Conservation (phyloP, 1,139 yeast species). For the Oligophagozyma castellii region DNA sequence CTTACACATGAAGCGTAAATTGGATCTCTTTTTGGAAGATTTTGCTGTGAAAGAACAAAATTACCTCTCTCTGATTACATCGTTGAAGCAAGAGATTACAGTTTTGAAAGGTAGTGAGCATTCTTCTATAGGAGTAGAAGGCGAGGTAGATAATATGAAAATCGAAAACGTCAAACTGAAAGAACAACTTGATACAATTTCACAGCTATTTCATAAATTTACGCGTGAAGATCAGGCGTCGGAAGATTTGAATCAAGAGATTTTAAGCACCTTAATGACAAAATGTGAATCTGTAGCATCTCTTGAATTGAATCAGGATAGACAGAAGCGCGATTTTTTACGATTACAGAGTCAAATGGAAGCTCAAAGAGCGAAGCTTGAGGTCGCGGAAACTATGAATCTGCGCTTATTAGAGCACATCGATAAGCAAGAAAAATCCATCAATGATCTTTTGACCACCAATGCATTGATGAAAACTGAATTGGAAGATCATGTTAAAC, state of each 20-base stretch:
- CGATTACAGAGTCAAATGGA: constrained; percentile 7
- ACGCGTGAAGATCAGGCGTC: constrained; percentile 1
- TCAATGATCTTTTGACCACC: constrained; percentile 7
- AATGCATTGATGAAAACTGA: constrained; percentile 10
- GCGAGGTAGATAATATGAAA: too few species aligned
- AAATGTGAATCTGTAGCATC: constrained; percentile 15
- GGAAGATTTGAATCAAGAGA: constrained; percentile 3
- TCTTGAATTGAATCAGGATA: constrained; percentile 12
- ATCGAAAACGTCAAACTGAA: constrained; percentile 35
- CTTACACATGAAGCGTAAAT: constrained; percentile 42
- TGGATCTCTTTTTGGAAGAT: constrained; percentile 32
- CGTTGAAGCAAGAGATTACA: not conserved
- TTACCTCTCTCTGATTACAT: constrained; percentile 33
- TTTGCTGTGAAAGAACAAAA: constrained; percentile 37
- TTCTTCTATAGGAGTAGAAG: constrained; percentile 30
- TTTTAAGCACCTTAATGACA: constrained; percentile 10
- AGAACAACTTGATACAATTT: constrained; percentile 29
- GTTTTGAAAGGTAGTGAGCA: too few species aligned
- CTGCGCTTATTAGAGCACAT: constrained; percentile 11
- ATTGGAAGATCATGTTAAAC: constrained; percentile 6
- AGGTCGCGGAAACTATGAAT: constrained; percentile 12
- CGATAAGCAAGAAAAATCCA: constrained; percentile 9
- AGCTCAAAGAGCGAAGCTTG: constrained; percentile 4
- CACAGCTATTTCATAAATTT: constrained; percentile 18
- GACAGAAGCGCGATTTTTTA: constrained; percentile 8